Conservation (phyloP, 495 filamentous ascomycete genomes). For the Penicillium angulare region DNA sequence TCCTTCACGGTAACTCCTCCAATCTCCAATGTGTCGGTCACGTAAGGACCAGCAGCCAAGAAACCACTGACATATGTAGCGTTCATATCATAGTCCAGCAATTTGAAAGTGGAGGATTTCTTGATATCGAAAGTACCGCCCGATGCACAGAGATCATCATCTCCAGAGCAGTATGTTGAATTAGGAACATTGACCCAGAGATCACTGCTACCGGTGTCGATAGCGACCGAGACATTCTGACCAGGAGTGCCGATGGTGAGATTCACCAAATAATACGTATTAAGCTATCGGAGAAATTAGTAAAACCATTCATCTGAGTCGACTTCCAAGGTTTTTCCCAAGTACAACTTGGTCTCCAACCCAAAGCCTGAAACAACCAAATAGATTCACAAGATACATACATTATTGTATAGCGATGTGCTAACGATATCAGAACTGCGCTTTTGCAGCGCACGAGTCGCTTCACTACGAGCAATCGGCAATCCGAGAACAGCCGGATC, state of each 20-base stretch:
- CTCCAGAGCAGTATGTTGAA: constrained; percentile 19
- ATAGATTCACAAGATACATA: constrained; percentile 1
- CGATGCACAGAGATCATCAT: constrained; percentile 45
- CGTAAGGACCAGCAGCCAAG: constrained; percentile 71
- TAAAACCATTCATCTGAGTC: background rate
- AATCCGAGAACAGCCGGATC: constrained; percentile 47
- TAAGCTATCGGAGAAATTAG: constrained; percentile 32
- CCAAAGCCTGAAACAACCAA: background rate
- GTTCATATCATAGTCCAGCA: constrained; percentile 66
- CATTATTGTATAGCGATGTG: constrained; percentile 16
- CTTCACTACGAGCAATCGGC: constrained; percentile 34
- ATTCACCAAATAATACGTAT: constrained; percentile 65
- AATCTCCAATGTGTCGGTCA: constrained; percentile 67
- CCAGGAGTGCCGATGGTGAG: constrained; percentile 65
- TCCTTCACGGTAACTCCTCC: constrained; percentile 54
- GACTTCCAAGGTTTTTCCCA: background rate
- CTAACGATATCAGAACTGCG: constrained; percentile 33
- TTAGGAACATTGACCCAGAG: constrained; percentile 55
- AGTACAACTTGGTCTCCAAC: background rate
- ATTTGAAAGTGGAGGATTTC: constrained; percentile 65
- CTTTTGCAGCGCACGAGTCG: constrained; percentile 27
- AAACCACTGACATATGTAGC: constrained; percentile 79
- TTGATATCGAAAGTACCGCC: constrained; percentile 54
- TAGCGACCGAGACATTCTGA: constrained; percentile 55
- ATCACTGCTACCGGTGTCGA: constrained; percentile 81